Percentiles rank a stretch among this genome's conserved stretches.
Conservation (phyloP, 345 rosid species). For the Jatropha curcas region DNA sequence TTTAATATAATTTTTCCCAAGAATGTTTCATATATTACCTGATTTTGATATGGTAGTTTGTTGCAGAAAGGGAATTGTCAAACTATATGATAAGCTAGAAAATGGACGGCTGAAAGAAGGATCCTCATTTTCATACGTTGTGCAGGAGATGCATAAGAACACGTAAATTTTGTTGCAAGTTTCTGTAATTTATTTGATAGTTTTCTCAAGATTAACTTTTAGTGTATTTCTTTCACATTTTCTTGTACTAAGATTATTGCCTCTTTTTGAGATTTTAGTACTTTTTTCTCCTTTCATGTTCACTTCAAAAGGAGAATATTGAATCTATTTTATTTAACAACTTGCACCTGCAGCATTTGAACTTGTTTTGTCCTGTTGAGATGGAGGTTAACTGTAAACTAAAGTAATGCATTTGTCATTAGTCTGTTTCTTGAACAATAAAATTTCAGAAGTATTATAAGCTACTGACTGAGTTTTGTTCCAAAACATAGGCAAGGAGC, state of each 20-base stretch:
- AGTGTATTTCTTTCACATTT: too few species aligned
- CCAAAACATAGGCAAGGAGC: slow-evolving; percentile 74
- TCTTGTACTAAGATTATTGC: too few species aligned
- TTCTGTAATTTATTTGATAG: not conserved
- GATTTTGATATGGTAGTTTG: not conserved
- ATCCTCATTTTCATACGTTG: slow-evolving; percentile 41
- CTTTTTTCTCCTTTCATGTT: not conserved
- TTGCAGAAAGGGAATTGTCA: slow-evolving; percentile 73
- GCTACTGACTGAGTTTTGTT: not conserved
- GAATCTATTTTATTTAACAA: too few species aligned
- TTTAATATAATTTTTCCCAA: not conserved
- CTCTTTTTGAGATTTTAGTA: too few species aligned
- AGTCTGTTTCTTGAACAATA: too few species aligned
- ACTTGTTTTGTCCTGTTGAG: too few species aligned
- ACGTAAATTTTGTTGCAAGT: slow-evolving; percentile 41
- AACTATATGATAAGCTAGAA: slow-evolving; percentile 68
- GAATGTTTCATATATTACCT: not conserved
- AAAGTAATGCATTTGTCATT: too few species aligned
- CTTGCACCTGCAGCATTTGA: too few species aligned
- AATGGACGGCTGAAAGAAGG: slow-evolving; percentile 55
- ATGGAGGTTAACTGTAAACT: too few species aligned
- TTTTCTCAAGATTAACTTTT: not conserved
- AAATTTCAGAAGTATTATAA: not conserved
- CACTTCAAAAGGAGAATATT: too few species aligned
- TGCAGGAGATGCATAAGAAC: slow-evolving; percentile 66